Evolutionary conservation across 2,329 filamentous ascomycete species (phyloP).

Genomic region (Aspergillus piperis): DNA sequence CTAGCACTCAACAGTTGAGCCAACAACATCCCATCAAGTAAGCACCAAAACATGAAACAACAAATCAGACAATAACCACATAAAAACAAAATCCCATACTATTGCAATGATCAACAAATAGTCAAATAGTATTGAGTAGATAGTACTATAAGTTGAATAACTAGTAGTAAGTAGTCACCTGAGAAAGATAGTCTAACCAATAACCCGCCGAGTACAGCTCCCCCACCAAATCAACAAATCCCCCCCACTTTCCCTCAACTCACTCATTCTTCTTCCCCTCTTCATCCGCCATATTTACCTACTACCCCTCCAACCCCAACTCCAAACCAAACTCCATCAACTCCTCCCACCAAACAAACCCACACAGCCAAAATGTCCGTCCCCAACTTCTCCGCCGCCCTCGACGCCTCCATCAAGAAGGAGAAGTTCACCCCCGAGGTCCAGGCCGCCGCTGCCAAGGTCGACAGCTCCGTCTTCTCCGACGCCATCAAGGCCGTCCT

Average conservation of each 20-base stretch:
- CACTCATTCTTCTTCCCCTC: constrained; percentile 4
- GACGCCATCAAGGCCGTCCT: constrained; percentile 29
- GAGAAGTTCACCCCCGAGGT: constrained; percentile 33
- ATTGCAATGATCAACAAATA: too few relatives aligned
- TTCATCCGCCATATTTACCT: constrained; percentile 7
- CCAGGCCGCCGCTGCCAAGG: constrained; percentile 27
- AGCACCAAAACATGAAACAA: too few relatives aligned
- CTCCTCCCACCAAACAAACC: constrained; percentile 2
- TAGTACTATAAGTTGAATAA: not conserved
- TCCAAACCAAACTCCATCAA: not conserved
- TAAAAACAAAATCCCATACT: not conserved
- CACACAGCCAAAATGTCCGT: constrained; percentile 29
- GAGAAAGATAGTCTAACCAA: constrained; percentile 5
- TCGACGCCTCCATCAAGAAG: constrained; percentile 29
- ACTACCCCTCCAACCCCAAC: constrained; percentile 1
- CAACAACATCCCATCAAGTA: too few relatives aligned
- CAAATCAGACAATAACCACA: not conserved
- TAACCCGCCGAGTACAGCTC: not conserved
- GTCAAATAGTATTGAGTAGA: not conserved
- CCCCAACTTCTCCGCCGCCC: constrained; percentile 28
- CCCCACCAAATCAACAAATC: constrained; percentile 8
- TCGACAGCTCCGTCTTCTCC: constrained; percentile 29
- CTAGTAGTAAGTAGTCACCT: constrained; percentile 1
- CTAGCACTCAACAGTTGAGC: too few relatives aligned
- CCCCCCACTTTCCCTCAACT: constrained; percentile 5